Conservation (phyloP, 768 basidiomycete genomes). For the Trametes cinnabarina region DNA sequence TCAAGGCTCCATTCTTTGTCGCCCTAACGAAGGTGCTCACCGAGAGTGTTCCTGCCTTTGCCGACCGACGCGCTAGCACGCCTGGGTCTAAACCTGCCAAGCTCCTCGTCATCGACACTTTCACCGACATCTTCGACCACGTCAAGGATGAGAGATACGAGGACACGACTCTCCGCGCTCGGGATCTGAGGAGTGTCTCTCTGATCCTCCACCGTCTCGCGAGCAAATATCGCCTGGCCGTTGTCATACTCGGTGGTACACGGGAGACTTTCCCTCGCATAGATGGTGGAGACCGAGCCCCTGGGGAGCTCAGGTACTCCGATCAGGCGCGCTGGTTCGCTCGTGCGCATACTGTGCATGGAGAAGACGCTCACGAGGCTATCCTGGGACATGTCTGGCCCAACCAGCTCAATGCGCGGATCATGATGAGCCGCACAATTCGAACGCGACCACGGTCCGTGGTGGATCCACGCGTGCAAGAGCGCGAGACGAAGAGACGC, state of each 20-base stretch:
- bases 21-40: constrained; percentile 56
- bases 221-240: constrained; percentile 56
- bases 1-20: constrained; percentile 52
- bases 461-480: constrained; percentile 17
- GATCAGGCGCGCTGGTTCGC: constrained; percentile 78
- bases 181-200: constrained; percentile 65
- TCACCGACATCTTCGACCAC: constrained; percentile 81
- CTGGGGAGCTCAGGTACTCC: constrained; percentile 54
- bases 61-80: constrained; percentile 35
- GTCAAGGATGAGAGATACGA: constrained; percentile 54
- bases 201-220: constrained; percentile 71
- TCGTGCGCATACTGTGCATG: constrained; percentile 55
- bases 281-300: constrained; percentile 25
- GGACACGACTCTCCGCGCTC: constrained; percentile 71
- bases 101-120: constrained; percentile 82
- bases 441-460: constrained; percentile 55
- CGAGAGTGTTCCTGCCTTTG: constrained; percentile 51
- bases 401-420: constrained; percentile 82
- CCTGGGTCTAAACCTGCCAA: constrained; percentile 56
- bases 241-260: constrained; percentile 82
- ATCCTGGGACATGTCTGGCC: constrained; percentile 90
- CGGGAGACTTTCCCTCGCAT: constrained; percentile 21
- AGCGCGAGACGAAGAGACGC: constrained; percentile 29
- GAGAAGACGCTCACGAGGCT: constrained; percentile 71
- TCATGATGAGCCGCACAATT: constrained; percentile 79